Evolutionary conservation across 805 yeast species (phyloP).

Genomic region (Saccharomyces eubayanus): DNA sequence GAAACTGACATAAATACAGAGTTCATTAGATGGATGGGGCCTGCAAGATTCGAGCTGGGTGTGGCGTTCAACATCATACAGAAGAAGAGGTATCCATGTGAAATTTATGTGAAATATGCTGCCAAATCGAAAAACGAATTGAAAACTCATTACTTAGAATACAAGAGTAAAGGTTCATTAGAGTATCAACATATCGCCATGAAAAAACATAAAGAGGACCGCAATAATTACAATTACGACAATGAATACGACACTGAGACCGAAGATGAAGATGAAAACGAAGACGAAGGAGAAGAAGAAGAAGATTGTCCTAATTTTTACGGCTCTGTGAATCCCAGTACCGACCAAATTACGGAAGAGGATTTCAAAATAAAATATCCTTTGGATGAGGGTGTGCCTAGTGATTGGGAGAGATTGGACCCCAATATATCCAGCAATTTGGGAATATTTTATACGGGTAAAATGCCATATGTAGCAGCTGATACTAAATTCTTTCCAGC

Average conservation of each 20-base stretch:
- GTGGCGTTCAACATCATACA: conserved; percentile 53
- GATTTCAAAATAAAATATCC: conserved; percentile 38
- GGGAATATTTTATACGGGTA: conserved; percentile 78
- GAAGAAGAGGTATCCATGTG: conserved; percentile 71
- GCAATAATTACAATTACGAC: background rate
- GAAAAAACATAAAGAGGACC: background rate
- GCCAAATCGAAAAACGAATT: conserved; percentile 48
- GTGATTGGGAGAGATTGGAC: conserved; percentile 59
- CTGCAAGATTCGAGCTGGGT: conserved; percentile 77
- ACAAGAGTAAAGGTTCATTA: conserved; percentile 14
- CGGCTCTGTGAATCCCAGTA: background rate
- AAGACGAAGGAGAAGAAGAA: conserved; percentile 4
- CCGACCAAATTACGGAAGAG: conserved; percentile 31
- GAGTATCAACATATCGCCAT: background rate
- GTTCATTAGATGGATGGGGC: conserved; percentile 78
- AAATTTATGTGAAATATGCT: conserved; percentile 59
- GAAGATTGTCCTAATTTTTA: background rate
- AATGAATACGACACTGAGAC: background rate
- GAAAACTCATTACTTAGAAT: conserved; percentile 36
- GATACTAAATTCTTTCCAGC: conserved; percentile 89
- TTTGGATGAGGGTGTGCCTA: conserved; percentile 42
- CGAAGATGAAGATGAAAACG: conserved; percentile 2
- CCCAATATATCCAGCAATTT: conserved; percentile 42
- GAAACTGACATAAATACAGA: conserved; percentile 94
- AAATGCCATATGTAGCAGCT: conserved; percentile 82